Evolutionary conservation across 164 flowering plant genomes (phyloP), one percentile per base, ranked within the genome.

Genomic region (Stephania cephalantha): DNA sequence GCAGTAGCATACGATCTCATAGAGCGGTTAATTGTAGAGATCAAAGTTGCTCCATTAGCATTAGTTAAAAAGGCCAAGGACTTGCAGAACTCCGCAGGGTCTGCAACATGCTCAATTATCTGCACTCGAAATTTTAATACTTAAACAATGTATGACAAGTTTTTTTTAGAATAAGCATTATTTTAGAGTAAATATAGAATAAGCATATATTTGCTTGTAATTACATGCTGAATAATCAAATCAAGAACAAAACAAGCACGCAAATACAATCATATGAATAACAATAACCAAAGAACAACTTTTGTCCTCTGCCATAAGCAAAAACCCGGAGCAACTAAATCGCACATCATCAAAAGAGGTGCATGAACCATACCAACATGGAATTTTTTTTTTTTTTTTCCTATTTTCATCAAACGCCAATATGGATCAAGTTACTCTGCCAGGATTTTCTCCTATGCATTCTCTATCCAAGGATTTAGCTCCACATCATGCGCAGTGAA

Each of bases 41-140:
- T 80, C 74, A 96, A 75, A 69, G 87, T 90, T 66, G 97, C 97
- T 81, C 98, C 98, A 81, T 80, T 79, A 42, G 88, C 25, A 75
- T 73, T 78, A 70, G 93, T 88, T 79, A 96, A 82, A 71, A 91
- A 85, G 68, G 92, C 80, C 75, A 96, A 81, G 42, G 98, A 94
- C 82, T 91, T 90, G 90, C 99, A 96, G 80, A 96, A 94, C 53
- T 90, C 95, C 73, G 93, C 86, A 78, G 98, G 97, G 78, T 91
- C 80, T 73, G 97, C 95, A 46, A 94, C 98, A 73, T 96, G 99
- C 86, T 94, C 99, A 80, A 96, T 92, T 52, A 96, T 98, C 98
- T 94, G 77, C 15, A 78, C 48, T 68, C 15, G 70, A 71, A 71
- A 58, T 46, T 68, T 46, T 64, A 64, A 6, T 29, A 12, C 63